Evolutionary conservation across 805 yeast genomes (phyloP), one percentile per base, ranked within the genome.

Genomic region (Vanderwaltozyma yarrowii): DNA sequence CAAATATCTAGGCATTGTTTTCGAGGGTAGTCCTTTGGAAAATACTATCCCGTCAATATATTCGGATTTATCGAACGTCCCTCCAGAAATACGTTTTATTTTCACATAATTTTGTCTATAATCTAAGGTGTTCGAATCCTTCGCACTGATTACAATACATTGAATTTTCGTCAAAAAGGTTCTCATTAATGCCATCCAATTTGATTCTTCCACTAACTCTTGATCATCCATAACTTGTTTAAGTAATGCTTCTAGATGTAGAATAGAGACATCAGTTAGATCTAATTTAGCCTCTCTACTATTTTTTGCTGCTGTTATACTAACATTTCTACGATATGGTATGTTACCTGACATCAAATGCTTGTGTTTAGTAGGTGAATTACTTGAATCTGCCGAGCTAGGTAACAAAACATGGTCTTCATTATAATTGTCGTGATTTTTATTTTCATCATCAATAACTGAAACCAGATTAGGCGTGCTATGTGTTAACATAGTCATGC

Each of bases 21-120:
- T 84, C 28, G 83, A 66, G 3, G 95, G 95, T 32, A 88, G 65
- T 14, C 78, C 75, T 46, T 87, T 86, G 0, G 96, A 81, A 58
- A 88, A 86, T 3, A 85, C 80, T 4, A 85, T 60, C 0, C 98
- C 99, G 51, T 81, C 78, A 3, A 89, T 57, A 23, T 74, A 70
- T 20, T 63, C 62, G 0, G 89, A 75, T 31, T 81, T 78, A 5
- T 65, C 62, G 1, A 79, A 72, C 1, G 56, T 41, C 0, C 94
- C 92, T 1, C 98, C 97, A 0, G 79, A 69, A 8, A 89, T 74
- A 42, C 86, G 70, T 54, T 92, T 94, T 32, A 92, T 69, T 52
- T 94, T 92, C 31, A 92, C 75, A 58, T 84, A 89, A 30, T 55
- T 54, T 47, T 81, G 88, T n/a, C 89, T 71, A 35, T 88, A 78